phyloP scores from a whole-genome alignment of 257 asterid genomes.

The Fraxinus anomala region DNA sequence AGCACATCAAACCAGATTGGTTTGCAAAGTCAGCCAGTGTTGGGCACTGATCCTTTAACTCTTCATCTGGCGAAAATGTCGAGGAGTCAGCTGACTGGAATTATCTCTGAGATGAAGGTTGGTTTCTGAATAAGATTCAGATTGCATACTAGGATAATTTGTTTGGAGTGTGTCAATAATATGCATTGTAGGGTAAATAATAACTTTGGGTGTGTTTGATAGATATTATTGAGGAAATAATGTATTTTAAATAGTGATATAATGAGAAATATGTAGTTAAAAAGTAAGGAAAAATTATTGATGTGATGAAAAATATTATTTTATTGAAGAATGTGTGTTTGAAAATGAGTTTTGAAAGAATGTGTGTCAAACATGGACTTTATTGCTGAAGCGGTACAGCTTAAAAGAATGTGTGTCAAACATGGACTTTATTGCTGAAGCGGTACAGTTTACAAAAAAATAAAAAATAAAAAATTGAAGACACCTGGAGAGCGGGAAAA shows the following conservation, averaged over 20 bases:
- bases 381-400: background rate
- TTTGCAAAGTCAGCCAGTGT: constrained; percentile 39
- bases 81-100: constrained; percentile 70
- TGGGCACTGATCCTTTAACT: constrained; percentile 78
- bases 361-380: background rate
- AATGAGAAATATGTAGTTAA: too few relatives aligned
- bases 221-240: too few relatives aligned
- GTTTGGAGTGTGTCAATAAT: background rate
- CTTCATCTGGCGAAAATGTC: constrained; percentile 82
- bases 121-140: constrained; percentile 29
- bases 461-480: background rate
- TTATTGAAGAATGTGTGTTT: too few relatives aligned
- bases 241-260: too few relatives aligned
- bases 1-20: constrained; percentile 47
- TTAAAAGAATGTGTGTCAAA: background rate
- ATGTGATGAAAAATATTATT: too few relatives aligned
- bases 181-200: background rate
- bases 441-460: background rate
- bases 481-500: background rate
- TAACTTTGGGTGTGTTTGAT: background rate
- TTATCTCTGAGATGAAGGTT: constrained; percentile 77
- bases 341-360: too few relatives aligned
- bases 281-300: too few relatives aligned
- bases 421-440: background rate
- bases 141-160: constrained; percentile 1